Evolutionary conservation across 495 filamentous ascomycete species (phyloP).

Genomic region (Hyaloscypha hepaticicola): DNA sequence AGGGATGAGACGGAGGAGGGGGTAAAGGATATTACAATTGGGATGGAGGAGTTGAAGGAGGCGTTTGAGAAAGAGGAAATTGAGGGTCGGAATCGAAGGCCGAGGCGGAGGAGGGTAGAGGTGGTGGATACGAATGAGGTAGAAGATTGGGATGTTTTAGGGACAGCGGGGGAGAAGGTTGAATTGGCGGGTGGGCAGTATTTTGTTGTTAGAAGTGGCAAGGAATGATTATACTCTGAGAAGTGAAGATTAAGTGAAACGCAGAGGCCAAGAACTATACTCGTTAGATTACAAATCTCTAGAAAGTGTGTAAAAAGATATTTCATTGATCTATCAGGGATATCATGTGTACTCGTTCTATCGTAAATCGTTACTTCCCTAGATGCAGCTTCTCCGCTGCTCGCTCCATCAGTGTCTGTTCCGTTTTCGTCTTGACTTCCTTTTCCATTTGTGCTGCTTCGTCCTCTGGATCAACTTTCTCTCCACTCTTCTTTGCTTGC

Average conservation of each 20-base stretch:
- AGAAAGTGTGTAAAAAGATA: no score
- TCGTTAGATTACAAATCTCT: no score
- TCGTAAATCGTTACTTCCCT: conserved; percentile 4
- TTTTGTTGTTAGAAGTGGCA: conserved; percentile 74
- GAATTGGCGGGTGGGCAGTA: conserved; percentile 52
- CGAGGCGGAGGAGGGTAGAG: conserved; percentile 40
- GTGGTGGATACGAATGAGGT: conserved; percentile 22
- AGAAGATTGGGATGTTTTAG: conserved; percentile 69
- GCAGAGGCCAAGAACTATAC: neutral
- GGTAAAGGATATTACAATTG: conserved; percentile 43
- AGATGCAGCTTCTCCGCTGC: conserved; percentile 24
- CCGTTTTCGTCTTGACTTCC: conserved; percentile 29
- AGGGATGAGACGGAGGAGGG: conserved; percentile 70
- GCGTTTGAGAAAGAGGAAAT: conserved; percentile 44
- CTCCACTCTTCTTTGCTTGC: conserved; percentile 29
- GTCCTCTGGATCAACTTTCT: conserved; percentile 22
- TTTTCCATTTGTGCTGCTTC: conserved; percentile 31
- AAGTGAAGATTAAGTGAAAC: neutral
- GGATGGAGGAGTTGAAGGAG: conserved; percentile 37
- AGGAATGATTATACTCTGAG: conserved; percentile 5
- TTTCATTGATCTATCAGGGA: conserved; percentile 6
- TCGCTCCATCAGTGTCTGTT: conserved; percentile 26
- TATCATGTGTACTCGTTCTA: conserved; percentile 14
- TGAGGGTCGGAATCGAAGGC: conserved; percentile 44
- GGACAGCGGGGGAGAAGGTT: conserved; percentile 60